A percentile compares a stretch with the other conserved stretches of the same genome.
phyloP scores from a whole-genome alignment of 2,329 filamentous ascomycete genomes.

The Cladosporium sphaerospermum region DNA sequence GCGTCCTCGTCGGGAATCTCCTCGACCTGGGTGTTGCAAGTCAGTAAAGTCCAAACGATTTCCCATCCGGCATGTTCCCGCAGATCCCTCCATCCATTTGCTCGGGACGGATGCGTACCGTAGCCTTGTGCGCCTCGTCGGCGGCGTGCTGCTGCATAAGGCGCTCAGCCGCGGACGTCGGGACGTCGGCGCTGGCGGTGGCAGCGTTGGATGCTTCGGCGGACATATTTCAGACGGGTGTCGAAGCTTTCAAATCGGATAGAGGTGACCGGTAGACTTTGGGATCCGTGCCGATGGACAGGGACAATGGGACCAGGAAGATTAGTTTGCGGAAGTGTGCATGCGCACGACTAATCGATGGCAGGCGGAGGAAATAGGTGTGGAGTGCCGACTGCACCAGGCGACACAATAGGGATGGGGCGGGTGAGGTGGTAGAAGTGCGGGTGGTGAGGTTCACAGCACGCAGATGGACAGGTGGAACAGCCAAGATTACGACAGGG shows the following conservation, averaged over 20 bases:
- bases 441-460: neutral
- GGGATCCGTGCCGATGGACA: neutral
- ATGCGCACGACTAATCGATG: neutral
- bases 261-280: constrained; percentile 13
- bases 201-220: constrained; percentile 18
- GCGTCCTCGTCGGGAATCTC: constrained; percentile 77
- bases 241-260: constrained; percentile 1
- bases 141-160: constrained; percentile 49
- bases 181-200: constrained; percentile 16
- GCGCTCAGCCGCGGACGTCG: constrained; percentile 40
- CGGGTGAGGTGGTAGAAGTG: neutral
- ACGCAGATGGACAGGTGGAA: neutral
- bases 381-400: neutral
- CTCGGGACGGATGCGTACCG: constrained; percentile 40
- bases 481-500: neutral
- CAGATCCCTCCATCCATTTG: neutral
- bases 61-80: neutral
- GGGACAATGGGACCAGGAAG: neutral
- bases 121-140: constrained; percentile 50
- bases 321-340: neutral
- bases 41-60: neutral
- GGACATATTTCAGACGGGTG: constrained; percentile 17
- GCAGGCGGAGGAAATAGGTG: neutral
- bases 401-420: neutral
- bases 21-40: constrained; percentile 41